Evolutionary conservation across 2,329 filamentous ascomycete species (phyloP).

Genomic region (Diplodia corticola): DNA sequence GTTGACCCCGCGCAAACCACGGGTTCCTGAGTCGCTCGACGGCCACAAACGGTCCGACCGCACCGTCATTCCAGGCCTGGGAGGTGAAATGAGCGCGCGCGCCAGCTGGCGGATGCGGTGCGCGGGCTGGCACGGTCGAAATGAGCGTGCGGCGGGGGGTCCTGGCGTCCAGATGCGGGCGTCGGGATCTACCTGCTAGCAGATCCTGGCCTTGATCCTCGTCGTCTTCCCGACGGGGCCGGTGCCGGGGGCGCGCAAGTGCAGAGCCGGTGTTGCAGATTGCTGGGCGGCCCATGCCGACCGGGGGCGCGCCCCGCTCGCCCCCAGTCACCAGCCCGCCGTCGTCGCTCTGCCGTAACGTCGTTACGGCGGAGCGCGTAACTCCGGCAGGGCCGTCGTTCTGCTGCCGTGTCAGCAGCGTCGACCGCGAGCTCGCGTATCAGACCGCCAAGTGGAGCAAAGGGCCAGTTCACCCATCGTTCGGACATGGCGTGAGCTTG

Average conservation of each 20-base stretch:
- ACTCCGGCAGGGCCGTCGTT: background rate
- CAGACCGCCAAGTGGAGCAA: no score
- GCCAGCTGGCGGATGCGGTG: background rate
- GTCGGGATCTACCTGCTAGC: background rate
- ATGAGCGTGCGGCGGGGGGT: background rate
- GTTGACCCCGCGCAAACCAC: conserved; percentile 8
- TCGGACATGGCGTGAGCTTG: no score
- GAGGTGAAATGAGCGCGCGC: background rate
- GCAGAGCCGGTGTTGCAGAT: background rate
- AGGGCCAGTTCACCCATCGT: no score
- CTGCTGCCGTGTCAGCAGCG: background rate
- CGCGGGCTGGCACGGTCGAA: background rate
- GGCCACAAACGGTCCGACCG: background rate
- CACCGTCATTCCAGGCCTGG: background rate
- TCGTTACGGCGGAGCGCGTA: background rate
- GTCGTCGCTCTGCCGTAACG: background rate
- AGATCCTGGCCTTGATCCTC: background rate
- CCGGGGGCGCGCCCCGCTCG: background rate
- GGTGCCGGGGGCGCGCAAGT: background rate
- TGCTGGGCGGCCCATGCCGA: background rate
- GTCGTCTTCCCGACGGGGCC: background rate
- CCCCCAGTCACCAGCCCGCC: background rate
- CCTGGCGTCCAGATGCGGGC: background rate
- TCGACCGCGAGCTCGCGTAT: no score
- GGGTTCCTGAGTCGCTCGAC: background rate